A percentile compares a stretch with the other conserved stretches of the same genome.
phyloP scores from a whole-genome alignment of 2,329 filamentous ascomycete species.

The Basipetospora sp. region DNA sequence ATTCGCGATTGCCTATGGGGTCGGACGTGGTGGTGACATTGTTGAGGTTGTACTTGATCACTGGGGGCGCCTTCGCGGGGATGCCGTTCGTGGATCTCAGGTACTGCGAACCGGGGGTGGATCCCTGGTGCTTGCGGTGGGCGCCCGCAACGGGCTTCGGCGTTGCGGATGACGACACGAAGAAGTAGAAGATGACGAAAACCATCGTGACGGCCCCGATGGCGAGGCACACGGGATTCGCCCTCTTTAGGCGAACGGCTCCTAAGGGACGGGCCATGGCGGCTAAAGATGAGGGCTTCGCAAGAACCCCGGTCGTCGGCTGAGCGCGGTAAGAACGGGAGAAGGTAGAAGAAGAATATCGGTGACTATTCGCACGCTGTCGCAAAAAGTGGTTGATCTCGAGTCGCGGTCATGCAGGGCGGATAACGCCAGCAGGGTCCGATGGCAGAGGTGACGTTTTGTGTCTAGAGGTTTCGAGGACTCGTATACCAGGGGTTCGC shows the following conservation, averaged over 20 bases:
- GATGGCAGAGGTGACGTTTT: too few species aligned
- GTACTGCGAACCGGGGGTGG: constrained; percentile 16
- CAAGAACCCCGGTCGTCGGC: too few species aligned
- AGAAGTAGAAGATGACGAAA: constrained; percentile 52
- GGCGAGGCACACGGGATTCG: constrained; percentile 58
- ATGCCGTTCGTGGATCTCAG: constrained; percentile 48
- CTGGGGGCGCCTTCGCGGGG: constrained; percentile 52
- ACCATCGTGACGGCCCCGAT: constrained; percentile 59
- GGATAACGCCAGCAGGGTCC: too few species aligned
- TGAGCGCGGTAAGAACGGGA: too few species aligned
- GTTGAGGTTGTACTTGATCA: constrained; percentile 88
- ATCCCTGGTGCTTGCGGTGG: constrained; percentile 22
- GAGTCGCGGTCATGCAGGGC: too few species aligned
- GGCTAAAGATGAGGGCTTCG: constrained; percentile 5
- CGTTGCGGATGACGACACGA: constrained; percentile 27
- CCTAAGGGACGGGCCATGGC: constrained; percentile 44
- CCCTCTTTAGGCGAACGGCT: constrained; percentile 60
- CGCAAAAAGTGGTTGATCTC: neutral
- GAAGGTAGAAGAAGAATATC: too few species aligned
- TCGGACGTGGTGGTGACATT: constrained; percentile 71
- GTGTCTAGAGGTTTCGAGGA: too few species aligned
- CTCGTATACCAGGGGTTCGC: too few species aligned
- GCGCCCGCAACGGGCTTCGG: too few species aligned
- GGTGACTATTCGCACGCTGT: too few species aligned
- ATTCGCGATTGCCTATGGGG: constrained; percentile 67